Evolutionary conservation across 768 basidiomycete species (phyloP), one percentile per base, ranked within the genome.

Genomic region (Boletus sensibilis): DNA sequence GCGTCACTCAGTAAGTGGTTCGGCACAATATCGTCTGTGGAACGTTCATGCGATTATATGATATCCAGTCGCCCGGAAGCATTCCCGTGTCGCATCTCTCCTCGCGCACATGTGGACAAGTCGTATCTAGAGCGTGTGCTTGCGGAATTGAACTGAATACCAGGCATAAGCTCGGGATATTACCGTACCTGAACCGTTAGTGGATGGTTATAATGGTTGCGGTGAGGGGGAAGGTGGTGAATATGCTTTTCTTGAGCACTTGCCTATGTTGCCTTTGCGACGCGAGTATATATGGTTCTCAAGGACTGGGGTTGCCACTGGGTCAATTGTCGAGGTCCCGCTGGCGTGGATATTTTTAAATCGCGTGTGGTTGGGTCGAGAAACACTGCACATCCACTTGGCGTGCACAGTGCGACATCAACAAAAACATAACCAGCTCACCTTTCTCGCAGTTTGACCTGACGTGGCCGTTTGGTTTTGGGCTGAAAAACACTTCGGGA

Each of bases 1-100:
- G 63, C 3, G 1, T 52, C n/a, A 56, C 51, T 23, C 59, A 20
- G 63, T 56, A 31, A 43, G 55, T 9, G 37, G 23, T 21, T 12
- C 21, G 10, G 9, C 8, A 4, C 25, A 12, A 14, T 27, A 18
- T 40, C n/a, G 9, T 25, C 11, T 16, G 9, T 34, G n/a, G 5
- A 21, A 21, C 10, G 40, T n/a, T 23, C 12, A 12, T 38, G 7
- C 23, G 34, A 14, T 34, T 20, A 6, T 14, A 23, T 37, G 31
- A 11, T 25, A 29, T 59, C 11, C 25, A 64, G 52, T 38, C 55
- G n/a, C 14, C 61, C 62, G 4, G 23, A 47, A 16, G 20, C 21
- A 3, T 63, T 62, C 40, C 55, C 57, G 16, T 64, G 57, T 34
- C 31, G 20, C 12, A 52, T 62, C 6, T n/a, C 52, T 9, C 55